These are phyloP conservation scores for Multifurca ochricompacta DNA, from an alignment of 768 basidiomycete genomes.

Conservation along the genomic window DNA sequence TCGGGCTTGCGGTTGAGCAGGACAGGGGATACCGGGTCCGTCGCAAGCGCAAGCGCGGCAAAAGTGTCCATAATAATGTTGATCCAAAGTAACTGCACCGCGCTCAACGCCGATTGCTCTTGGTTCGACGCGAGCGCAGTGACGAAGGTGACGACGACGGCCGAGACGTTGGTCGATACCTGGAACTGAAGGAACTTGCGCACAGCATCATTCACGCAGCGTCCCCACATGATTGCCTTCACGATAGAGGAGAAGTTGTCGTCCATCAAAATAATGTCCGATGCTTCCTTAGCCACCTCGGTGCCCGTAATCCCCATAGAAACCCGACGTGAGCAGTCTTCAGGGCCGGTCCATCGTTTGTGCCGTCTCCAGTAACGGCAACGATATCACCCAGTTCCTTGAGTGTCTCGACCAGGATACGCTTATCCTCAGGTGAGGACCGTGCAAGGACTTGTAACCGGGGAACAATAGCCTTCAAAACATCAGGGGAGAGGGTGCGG, in stretches of 20 bases:
- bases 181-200: constrained; percentile 98
- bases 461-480: constrained; percentile 79
- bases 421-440: constrained; percentile 96
- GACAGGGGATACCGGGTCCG: constrained; percentile 80
- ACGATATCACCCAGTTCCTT: constrained; percentile 84
- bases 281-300: constrained; percentile 97
- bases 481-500: constrained; percentile 59
- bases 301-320: constrained; percentile 96
- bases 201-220: constrained; percentile 96
- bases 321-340: constrained; percentile 96
- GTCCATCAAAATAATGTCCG: constrained; percentile 97
- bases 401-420: constrained; percentile 82
- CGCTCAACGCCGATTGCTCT: constrained; percentile 83
- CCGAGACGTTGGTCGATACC: constrained; percentile 89
- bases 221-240: constrained; percentile 98
- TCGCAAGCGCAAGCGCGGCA: constrained; percentile 94
- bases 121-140: constrained; percentile 72
- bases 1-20: constrained; percentile 89
- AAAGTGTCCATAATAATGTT: constrained; percentile 99
- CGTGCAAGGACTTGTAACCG: constrained; percentile 94
- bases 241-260: constrained; percentile 96
- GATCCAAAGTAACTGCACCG: constrained; percentile 97
- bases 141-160: constrained; percentile 89
- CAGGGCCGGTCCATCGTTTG: constrained; percentile 94
- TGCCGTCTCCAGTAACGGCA: constrained; percentile 96